Conservation (phyloP, 2,329 filamentous ascomycete species). For the Penicillium sp. region DNA sequence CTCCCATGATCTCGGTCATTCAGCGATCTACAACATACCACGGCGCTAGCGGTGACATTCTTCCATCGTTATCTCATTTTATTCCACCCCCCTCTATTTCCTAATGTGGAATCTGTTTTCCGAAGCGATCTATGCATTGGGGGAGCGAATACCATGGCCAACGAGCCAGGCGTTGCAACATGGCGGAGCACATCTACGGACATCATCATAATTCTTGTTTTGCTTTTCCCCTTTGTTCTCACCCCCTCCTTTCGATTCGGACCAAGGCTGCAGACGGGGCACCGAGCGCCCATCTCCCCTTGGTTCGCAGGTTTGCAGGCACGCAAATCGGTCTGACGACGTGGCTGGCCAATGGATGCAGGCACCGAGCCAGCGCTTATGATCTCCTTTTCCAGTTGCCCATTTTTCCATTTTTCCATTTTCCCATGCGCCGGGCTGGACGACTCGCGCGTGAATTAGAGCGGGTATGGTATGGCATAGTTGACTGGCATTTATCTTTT, state of each 20-base stretch:
- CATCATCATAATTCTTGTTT: conserved; percentile 1
- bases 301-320: conserved; percentile 5
- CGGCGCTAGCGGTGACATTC: conserved; percentile 10
- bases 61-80: conserved; percentile 1
- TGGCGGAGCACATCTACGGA: conserved; percentile 4
- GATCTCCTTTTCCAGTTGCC: conserved; percentile 1
- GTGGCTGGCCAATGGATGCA: conserved; percentile 22
- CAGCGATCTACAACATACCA: conserved; percentile 18
- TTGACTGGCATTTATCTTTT: too few species aligned
- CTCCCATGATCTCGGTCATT: conserved; percentile 10
- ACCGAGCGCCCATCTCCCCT: background rate
- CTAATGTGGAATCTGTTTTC: conserved; percentile 10
- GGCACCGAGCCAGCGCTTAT: conserved; percentile 14
- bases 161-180: conserved; percentile 14
- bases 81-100: conserved; percentile 6
- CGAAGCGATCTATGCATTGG: conserved; percentile 13
- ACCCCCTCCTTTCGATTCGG: conserved; percentile 12
- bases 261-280: conserved; percentile 11
- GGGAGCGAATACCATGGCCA: conserved; percentile 8
- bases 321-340: conserved; percentile 14
- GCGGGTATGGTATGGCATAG: background rate
- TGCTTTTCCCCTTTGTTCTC: conserved; percentile 5
- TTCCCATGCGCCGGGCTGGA: background rate
- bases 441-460: background rate
- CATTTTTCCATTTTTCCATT: conserved; percentile 4